Conservation (phyloP, 306 rosid species). For the Corylus avellana region DNA sequence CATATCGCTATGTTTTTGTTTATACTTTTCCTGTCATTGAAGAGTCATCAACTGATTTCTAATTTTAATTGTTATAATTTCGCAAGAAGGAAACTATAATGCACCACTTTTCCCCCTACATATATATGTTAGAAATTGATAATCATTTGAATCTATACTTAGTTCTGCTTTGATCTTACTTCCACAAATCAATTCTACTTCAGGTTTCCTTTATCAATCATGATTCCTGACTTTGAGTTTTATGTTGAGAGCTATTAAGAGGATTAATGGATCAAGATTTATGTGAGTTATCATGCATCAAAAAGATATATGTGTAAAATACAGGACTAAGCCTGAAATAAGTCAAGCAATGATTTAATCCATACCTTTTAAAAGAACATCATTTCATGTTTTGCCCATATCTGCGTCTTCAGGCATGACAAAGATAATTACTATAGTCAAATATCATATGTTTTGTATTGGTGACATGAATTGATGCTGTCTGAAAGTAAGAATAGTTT, state of each 20-base stretch:
- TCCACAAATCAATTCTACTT: neutral
- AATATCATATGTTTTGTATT: neutral
- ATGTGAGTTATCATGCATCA: neutral
- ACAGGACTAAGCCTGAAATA: neutral
- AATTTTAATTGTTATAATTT: neutral
- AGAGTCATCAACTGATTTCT: neutral
- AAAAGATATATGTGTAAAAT: neutral
- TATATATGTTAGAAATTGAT: neutral
- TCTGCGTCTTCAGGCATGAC: slow-evolving; percentile 1
- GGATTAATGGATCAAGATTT: neutral
- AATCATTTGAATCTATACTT: neutral
- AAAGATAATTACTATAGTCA: neutral
- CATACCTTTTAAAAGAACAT: neutral
- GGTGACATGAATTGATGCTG: neutral
- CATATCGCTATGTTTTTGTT: neutral
- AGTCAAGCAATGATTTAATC: neutral
- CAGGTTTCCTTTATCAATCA: neutral
- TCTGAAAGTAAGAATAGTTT: neutral
- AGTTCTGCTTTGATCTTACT: neutral
- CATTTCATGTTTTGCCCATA: neutral
- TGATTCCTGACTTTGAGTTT: neutral
- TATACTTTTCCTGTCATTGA: neutral
- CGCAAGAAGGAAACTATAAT: neutral
- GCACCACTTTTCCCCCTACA: neutral
- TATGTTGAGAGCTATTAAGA: neutral